Percentiles rank a stretch among this genome's conserved stretches.
Evolutionary conservation across 2,329 filamentous ascomycete species (phyloP).

Genomic region (Alternaria sp.): DNA sequence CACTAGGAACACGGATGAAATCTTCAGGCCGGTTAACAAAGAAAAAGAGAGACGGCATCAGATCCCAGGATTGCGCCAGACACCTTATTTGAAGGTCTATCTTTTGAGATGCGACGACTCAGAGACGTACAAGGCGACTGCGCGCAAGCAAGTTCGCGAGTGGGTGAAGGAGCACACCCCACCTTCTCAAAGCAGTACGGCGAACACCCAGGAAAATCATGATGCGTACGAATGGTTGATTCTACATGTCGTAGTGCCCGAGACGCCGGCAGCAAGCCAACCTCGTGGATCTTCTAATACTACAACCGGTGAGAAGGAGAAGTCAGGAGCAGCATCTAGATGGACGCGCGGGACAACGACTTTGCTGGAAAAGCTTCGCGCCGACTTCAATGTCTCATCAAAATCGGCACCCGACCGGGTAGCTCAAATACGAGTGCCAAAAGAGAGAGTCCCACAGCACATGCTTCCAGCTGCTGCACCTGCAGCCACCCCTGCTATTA

Average conservation of each 20-base stretch:
- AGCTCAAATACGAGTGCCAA: conserved; percentile 79
- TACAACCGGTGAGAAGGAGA: conserved; percentile 67
- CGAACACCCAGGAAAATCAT: conserved; percentile 82
- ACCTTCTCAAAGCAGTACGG: conserved; percentile 60
- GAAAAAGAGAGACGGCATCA: conserved; percentile 77
- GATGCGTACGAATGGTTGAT: conserved; percentile 97
- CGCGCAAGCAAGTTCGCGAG: conserved; percentile 80
- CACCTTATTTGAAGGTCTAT: conserved; percentile 90
- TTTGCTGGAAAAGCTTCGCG: conserved; percentile 84
- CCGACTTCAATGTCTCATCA: conserved; percentile 83
- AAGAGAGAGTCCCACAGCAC: conserved; percentile 53
- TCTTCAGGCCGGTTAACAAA: conserved; percentile 25
- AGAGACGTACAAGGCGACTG: conserved; percentile 84
- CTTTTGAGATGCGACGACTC: conserved; percentile 94
- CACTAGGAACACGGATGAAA: conserved; percentile 35
- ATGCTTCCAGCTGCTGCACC: conserved; percentile 52
- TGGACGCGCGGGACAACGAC: conserved; percentile 83
- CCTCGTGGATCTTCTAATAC: conserved; percentile 64
- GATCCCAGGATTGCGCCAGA: conserved; percentile 90
- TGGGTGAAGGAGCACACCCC: conserved; percentile 83
- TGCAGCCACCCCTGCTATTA: conserved; percentile 39
- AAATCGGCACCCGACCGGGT: conserved; percentile 79
- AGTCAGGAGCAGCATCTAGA: conserved; percentile 68
- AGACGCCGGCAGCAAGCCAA: conserved; percentile 80
- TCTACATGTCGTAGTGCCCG: conserved; percentile 87